phyloP scores from a whole-genome alignment of 768 basidiomycete species.

The Cyclocybe cylindracea region DNA sequence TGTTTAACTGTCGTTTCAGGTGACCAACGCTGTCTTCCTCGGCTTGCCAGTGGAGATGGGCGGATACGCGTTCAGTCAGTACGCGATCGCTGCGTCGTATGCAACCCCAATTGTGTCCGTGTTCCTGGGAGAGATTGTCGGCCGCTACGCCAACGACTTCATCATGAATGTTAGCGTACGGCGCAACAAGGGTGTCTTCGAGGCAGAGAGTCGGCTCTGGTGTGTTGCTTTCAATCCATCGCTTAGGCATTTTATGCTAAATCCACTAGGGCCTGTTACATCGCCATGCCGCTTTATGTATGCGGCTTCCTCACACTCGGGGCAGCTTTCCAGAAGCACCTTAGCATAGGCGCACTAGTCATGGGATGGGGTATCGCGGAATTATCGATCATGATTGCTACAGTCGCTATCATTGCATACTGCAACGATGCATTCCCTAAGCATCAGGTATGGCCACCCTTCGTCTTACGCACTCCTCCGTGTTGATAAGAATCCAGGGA shows the following conservation, averaged over 20 bases:
- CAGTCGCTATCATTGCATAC: conserved; percentile 59
- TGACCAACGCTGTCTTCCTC: conserved; percentile 68
- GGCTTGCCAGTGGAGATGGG: conserved; percentile 48
- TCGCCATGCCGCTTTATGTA: conserved; percentile 60
- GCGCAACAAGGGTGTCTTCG: conserved; percentile 57
- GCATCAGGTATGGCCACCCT: conserved; percentile 29
- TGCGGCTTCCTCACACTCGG: conserved; percentile 63
- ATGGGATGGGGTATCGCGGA: conserved; percentile 72
- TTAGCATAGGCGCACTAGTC: conserved; percentile 52
- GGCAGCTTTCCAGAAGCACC: conserved; percentile 51
- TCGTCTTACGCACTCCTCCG: background rate
- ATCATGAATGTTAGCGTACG: conserved; percentile 47
- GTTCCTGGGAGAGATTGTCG: conserved; percentile 51
- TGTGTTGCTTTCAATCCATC: conserved; percentile 19
- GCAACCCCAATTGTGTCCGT: conserved; percentile 60
- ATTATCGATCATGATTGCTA: conserved; percentile 57
- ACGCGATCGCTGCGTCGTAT: conserved; percentile 53
- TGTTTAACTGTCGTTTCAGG: conserved; percentile 29
- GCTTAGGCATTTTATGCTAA: background rate
- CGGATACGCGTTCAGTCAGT: conserved; percentile 54
- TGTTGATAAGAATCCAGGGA: conserved; percentile 34
- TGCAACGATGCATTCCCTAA: conserved; percentile 27
- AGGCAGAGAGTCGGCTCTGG: conserved; percentile 65
- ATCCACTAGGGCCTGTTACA: conserved; percentile 53
- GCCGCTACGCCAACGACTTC: conserved; percentile 55